Conservation (phyloP, 495 filamentous ascomycete species). For the Xylona heveae region DNA sequence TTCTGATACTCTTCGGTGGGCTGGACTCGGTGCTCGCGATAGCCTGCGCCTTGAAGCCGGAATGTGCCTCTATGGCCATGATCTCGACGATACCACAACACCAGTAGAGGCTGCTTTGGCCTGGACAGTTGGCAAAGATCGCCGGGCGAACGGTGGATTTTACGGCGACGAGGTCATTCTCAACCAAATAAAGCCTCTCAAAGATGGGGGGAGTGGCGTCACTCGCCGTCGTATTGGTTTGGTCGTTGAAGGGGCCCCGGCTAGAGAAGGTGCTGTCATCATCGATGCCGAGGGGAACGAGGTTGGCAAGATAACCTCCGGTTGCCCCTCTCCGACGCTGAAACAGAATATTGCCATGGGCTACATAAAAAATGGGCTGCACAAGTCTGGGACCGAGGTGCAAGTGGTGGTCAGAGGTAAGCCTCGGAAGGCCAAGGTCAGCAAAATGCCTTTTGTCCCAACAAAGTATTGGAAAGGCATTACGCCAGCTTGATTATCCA, state of each 20-base stretch:
- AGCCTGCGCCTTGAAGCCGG: conserved; percentile 85
- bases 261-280: conserved; percentile 73
- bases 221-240: conserved; percentile 58
- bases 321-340: conserved; percentile 65
- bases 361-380: conserved; percentile 61
- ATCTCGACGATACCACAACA: conserved; percentile 74
- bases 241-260: conserved; percentile 67
- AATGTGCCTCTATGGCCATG: conserved; percentile 97
- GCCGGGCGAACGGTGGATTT: conserved; percentile 37
- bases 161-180: conserved; percentile 62
- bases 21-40: conserved; percentile 79
- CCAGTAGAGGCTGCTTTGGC: conserved; percentile 64
- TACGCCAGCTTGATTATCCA: too few species aligned
- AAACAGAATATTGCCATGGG: conserved; percentile 91
- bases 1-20: conserved; percentile 44
- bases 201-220: conserved; percentile 44
- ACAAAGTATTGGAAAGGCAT: conserved; percentile 39
- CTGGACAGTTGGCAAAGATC: conserved; percentile 68
- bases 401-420: conserved; percentile 64
- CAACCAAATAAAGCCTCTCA: conserved; percentile 43
- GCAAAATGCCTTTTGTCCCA: conserved; percentile 86
- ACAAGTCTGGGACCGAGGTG: conserved; percentile 75
- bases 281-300: conserved; percentile 27
- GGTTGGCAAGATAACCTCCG: conserved; percentile 63
- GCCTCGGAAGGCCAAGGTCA: conserved; percentile 54